Evolutionary conservation across 2,329 filamentous ascomycete species (phyloP).

Genomic region (Penicillium aurantiogriseum): DNA sequence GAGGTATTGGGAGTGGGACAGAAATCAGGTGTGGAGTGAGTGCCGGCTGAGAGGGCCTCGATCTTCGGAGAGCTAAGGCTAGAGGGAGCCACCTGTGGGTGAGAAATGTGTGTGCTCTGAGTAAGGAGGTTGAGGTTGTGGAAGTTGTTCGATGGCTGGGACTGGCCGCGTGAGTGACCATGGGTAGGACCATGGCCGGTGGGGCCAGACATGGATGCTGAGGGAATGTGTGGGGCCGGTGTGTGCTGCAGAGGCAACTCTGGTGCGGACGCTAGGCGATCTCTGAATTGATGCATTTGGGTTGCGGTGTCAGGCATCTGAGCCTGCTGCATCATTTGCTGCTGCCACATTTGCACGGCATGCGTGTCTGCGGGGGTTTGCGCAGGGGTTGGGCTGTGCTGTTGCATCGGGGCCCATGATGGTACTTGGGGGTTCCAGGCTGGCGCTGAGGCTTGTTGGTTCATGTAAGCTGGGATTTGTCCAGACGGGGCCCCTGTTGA

Average conservation of each 20-base stretch:
- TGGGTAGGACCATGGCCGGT: slow-evolving; percentile 11
- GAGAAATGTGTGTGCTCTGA: slow-evolving; percentile 18
- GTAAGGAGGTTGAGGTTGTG: slow-evolving; percentile 24
- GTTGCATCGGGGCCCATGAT: slow-evolving; percentile 23
- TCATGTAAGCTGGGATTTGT: slow-evolving; percentile 31
- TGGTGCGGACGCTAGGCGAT: slow-evolving; percentile 36
- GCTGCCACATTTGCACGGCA: slow-evolving; percentile 28
- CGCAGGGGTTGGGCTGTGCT: slow-evolving; percentile 21
- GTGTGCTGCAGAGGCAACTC: slow-evolving; percentile 29
- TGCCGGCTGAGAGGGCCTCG: slow-evolving; percentile 27
- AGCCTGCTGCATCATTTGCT: slow-evolving; percentile 29
- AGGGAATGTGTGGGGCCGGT: slow-evolving; percentile 10
- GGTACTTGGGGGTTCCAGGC: slow-evolving; percentile 17
- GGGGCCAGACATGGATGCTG: slow-evolving; percentile 22
- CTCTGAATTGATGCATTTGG: slow-evolving; percentile 32
- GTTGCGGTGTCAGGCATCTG: slow-evolving; percentile 16
- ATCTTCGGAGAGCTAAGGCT: slow-evolving; percentile 21
- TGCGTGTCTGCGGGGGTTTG: slow-evolving; percentile 24
- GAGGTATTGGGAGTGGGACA: slow-evolving; percentile 34
- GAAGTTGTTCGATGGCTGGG: slow-evolving; percentile 22
- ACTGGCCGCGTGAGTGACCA: slow-evolving; percentile 21
- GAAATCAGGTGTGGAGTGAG: slow-evolving; percentile 34
- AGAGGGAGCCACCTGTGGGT: slow-evolving; percentile 1
- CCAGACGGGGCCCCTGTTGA: slow-evolving; percentile 16
- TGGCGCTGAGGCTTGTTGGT: slow-evolving; percentile 17